Evolutionary conservation across 495 filamentous ascomycete genomes (phyloP), one percentile per base, ranked within the genome.

Genomic region (Clavariopsis aquatica): DNA sequence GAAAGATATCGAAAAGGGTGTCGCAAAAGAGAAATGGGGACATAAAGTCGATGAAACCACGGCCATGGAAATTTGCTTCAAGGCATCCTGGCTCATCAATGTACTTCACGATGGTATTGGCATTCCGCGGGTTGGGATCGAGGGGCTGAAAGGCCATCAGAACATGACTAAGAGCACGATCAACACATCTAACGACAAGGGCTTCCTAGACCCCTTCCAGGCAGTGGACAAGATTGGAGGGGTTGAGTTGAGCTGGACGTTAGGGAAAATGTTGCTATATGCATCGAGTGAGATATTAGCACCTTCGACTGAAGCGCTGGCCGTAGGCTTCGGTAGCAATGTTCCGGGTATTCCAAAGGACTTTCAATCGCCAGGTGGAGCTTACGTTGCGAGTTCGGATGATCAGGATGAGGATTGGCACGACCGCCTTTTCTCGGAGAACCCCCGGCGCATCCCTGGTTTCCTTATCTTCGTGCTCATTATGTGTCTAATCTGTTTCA

Each of bases 231-330:
- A 96, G 78, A 93, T 99, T 64, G 84, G 90, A 65, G 89, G 84
- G 41, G 89, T 90, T 15, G 94, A 99, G 78, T 90, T 99, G n/a
- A 95, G 90, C 77, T 99, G 94, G 94, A 98, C 94, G 0, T 78
- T 99, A 0, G 94, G 94, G 2, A 96, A 96, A 76, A 97, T 98
- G 81, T 87, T 98, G n/a, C 84, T 99, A 22, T 99, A 98, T 69
- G 94, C 93, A 0, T 86, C 94, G 7, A 92, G 90, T 6, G 91
- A 97, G 74, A 81, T 98, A 17, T 87, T 89, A 0, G 81, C 89
- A 0, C 77, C 81, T 12, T 76, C 78, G 1, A 76, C 82, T 28
- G 80, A 86, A 52, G 75, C 78, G 7, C 78, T 89, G 6, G 89
- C 91, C 0, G 95, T 99, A 9, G 94, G 94, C 0, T 98, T 98